phyloP scores from a whole-genome alignment of 345 rosid species.

The Mangifera indica region DNA sequence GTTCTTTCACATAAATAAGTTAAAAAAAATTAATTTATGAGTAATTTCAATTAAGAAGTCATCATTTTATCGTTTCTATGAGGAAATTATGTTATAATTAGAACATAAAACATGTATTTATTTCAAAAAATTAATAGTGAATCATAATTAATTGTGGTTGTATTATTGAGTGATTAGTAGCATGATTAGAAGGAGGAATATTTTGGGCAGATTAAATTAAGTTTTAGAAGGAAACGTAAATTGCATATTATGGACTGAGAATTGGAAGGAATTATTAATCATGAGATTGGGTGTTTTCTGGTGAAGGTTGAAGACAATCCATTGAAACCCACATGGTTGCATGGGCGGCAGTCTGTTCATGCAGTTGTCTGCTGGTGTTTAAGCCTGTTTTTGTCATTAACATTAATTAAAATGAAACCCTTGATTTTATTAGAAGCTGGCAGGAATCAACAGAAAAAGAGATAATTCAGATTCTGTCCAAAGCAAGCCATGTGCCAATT shows the following conservation, averaged over 20 bases:
- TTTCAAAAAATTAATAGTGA: too few relatives aligned
- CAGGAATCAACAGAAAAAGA: slow-evolving; percentile 2
- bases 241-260: too few relatives aligned
- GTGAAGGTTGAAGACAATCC: slow-evolving; percentile 25
- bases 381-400: slow-evolving; percentile 3
- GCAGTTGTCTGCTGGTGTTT: slow-evolving; percentile 3
- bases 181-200: slow-evolving; percentile 1
- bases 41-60: too few relatives aligned
- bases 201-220: neutral
- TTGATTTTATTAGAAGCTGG: neutral
- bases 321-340: slow-evolving; percentile 27
- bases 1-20: too few relatives aligned
- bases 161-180: neutral
- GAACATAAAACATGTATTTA: too few relatives aligned
- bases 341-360: slow-evolving; percentile 16
- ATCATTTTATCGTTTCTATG: too few relatives aligned
- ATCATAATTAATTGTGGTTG: too few relatives aligned
- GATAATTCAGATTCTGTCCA: slow-evolving; percentile 1
- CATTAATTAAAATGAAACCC: neutral
- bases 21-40: too few relatives aligned
- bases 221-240: slow-evolving; percentile 9
- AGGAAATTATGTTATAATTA: too few relatives aligned
- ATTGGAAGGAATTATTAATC: neutral
- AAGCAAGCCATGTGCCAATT: slow-evolving; percentile 8
- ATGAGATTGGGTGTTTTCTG: slow-evolving; percentile 20